phyloP scores from a whole-genome alignment of 257 asterid genomes.

The Solanum sejunctum region DNA sequence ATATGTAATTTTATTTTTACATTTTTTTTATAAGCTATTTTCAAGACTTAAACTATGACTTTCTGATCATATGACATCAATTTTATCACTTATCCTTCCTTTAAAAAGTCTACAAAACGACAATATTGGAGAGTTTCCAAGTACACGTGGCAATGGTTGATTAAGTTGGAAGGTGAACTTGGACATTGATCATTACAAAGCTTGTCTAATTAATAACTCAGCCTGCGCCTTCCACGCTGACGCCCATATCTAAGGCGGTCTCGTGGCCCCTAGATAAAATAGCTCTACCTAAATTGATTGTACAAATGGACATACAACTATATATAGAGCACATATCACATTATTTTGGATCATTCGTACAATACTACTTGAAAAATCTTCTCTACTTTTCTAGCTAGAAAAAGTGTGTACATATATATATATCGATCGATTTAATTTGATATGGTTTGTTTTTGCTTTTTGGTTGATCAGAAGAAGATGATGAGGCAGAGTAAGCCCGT shows the following conservation, averaged over 20 bases:
- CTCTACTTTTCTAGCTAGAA: background rate
- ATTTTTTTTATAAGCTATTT: too few species aligned
- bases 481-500: conserved; percentile 48
- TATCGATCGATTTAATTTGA: background rate
- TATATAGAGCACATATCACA: background rate
- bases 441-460: conserved; percentile 66
- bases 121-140: background rate
- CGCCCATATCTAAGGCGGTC: background rate
- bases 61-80: too few species aligned
- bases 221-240: background rate
- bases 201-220: background rate
- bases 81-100: too few species aligned
- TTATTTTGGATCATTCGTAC: background rate
- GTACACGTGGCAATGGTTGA: background rate
- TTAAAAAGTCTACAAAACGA: too few species aligned
- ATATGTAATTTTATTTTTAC: too few species aligned
- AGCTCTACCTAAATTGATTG: background rate
- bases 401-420: too few species aligned
- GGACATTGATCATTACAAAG: background rate
- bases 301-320: background rate
- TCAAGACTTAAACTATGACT: too few species aligned
- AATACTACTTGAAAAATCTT: background rate
- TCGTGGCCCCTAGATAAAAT: background rate
- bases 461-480: conserved; percentile 69
- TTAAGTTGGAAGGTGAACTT: background rate